These are phyloP conservation scores for Singerocomus inundabilis DNA, from an alignment of 1,284 basidiomycete genomes.

Conservation along the genomic window DNA sequence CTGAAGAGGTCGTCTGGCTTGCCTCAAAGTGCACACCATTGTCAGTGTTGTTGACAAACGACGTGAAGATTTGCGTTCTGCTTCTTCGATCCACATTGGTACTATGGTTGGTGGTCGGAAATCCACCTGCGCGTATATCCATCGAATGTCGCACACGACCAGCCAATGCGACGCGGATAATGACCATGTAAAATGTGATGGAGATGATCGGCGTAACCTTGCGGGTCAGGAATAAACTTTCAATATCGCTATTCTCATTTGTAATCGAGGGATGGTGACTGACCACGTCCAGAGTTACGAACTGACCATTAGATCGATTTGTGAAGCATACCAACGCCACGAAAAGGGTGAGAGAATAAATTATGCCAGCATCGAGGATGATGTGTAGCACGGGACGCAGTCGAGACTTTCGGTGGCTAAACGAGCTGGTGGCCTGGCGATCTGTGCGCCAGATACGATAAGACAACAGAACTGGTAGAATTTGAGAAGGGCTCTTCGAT, in stretches of 20 bases:
- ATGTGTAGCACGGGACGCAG: conserved; percentile 1
- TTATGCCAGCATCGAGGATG: too few relatives aligned
- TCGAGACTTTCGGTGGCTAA: not conserved
- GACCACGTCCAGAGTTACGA: too few relatives aligned
- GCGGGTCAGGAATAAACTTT: not conserved
- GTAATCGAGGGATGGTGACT: too few relatives aligned
- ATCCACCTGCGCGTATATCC: too few relatives aligned
- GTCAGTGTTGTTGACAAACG: not conserved
- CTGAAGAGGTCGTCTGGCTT: too few relatives aligned
- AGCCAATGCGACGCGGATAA: not conserved
- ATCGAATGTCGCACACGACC: too few relatives aligned
- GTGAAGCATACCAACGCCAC: too few relatives aligned
- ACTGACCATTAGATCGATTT: too few relatives aligned
- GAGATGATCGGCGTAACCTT: conserved; percentile 1
- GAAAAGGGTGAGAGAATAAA: too few relatives aligned
- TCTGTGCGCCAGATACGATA: not conserved
- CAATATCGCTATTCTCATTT: too few relatives aligned
- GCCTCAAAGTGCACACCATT: too few relatives aligned
- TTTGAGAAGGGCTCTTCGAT: not conserved
- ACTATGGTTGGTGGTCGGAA: not conserved
- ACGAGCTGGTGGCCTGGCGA: not conserved
- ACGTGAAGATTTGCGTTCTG: not conserved
- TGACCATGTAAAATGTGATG: conserved; percentile 6
- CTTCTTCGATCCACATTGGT: not conserved
- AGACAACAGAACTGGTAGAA: conserved; percentile 4